phyloP scores from a whole-genome alignment of 352 stramenopile species.

The Aphanomyces cochlioides region DNA sequence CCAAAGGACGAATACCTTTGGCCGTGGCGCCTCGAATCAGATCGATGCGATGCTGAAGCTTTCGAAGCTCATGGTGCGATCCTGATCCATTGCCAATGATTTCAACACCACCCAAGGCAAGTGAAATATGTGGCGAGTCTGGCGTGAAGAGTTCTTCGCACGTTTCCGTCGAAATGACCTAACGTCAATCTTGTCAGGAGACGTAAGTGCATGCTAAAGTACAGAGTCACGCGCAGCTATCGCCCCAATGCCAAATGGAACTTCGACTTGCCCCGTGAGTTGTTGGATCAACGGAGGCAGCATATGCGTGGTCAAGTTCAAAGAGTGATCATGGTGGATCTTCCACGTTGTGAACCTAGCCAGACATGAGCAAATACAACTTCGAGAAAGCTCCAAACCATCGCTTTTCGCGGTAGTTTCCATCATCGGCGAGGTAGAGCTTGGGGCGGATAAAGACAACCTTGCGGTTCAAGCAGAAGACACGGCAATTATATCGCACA shows the following conservation, averaged over 20 bases:
- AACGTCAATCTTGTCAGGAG: background rate
- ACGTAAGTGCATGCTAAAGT: slow-evolving; percentile 30
- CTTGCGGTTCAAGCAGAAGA: slow-evolving; percentile 91
- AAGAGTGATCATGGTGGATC: slow-evolving; percentile 32
- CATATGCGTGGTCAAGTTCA: slow-evolving; percentile 66
- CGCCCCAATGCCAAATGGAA: slow-evolving; percentile 79
- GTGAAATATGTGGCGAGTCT: slow-evolving; percentile 92
- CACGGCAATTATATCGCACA: slow-evolving; percentile 97
- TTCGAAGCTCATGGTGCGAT: slow-evolving; percentile 96
- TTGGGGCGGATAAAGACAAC: slow-evolving; percentile 95
- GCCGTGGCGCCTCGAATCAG: slow-evolving; percentile 87
- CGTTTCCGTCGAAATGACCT: slow-evolving; percentile 87
- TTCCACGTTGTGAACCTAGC: slow-evolving; percentile 80
- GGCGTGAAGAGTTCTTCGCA: slow-evolving; percentile 99
- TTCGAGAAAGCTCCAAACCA: slow-evolving; percentile 47
- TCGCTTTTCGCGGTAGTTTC: slow-evolving; percentile 96
- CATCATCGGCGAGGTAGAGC: slow-evolving; percentile 94
- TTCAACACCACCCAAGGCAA: slow-evolving; percentile 92
- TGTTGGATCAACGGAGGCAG: slow-evolving; percentile 82
- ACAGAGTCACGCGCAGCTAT: slow-evolving; percentile 84
- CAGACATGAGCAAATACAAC: background rate
- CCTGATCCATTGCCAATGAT: slow-evolving; percentile 98
- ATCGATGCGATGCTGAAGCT: slow-evolving; percentile 89
- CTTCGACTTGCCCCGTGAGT: slow-evolving; percentile 64
- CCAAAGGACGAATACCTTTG: slow-evolving; percentile 62